phyloP scores from a whole-genome alignment of 345 rosid species.

The Sisymbrium irio region DNA sequence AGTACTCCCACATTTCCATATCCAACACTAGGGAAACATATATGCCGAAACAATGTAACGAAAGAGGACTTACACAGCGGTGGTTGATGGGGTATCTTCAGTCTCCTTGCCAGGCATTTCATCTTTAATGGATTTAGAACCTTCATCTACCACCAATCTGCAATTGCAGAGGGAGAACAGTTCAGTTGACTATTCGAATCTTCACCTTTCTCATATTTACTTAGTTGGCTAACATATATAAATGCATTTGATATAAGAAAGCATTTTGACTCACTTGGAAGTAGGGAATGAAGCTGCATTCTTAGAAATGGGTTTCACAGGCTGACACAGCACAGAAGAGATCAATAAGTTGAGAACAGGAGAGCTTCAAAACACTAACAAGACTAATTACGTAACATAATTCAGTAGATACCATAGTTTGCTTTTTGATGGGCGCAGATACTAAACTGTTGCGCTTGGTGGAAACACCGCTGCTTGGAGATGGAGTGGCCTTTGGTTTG shows the following conservation, averaged over 20 bases:
- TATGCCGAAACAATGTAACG: neutral
- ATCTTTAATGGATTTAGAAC: constrained; percentile 16
- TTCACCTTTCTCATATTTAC: neutral
- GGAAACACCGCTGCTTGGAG: constrained; percentile 29
- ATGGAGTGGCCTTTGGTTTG: constrained; percentile 21
- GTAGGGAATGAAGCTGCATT: constrained; percentile 38
- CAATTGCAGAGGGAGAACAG: neutral
- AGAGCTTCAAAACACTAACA: constrained; percentile 8
- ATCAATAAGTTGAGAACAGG: neutral
- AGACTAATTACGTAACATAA: neutral
- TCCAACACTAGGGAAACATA: neutral
- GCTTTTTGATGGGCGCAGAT: constrained; percentile 35
- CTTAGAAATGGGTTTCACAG: constrained; percentile 39
- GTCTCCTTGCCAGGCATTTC: constrained; percentile 7
- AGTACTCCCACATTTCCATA: neutral
- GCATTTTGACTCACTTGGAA: constrained; percentile 46
- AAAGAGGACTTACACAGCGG: constrained; percentile 30
- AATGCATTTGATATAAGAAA: neutral
- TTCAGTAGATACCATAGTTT: constrained; percentile 41
- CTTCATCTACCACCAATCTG: constrained; percentile 31
- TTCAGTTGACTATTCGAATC: constrained; percentile 8
- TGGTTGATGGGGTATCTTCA: neutral
- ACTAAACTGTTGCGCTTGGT: constrained; percentile 37
- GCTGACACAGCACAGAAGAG: constrained; percentile 34
- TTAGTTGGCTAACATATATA: neutral